A percentile compares a stretch with the other conserved stretches of the same genome.
Evolutionary conservation across 164 flowering plant genomes (phyloP).

Genomic region (Euptelea pleiosperma): DNA sequence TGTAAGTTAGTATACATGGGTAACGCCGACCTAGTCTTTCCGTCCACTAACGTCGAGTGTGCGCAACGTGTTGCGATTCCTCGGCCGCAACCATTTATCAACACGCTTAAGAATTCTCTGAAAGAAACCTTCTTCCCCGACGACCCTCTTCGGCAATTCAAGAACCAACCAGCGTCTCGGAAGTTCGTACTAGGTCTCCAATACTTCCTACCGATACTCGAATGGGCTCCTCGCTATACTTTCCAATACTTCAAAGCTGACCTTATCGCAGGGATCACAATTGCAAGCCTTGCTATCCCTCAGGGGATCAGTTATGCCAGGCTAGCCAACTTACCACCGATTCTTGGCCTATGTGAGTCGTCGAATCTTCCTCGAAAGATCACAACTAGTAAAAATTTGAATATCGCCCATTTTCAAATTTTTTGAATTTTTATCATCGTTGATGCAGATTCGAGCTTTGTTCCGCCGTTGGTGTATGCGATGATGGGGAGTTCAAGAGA

Average conservation of each 20-base stretch:
- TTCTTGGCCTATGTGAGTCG: conserved; percentile 69
- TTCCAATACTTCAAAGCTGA: conserved; percentile 51
- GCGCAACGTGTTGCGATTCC: conserved; percentile 38
- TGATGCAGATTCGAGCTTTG: conserved; percentile 64
- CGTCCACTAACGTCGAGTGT: conserved; percentile 10
- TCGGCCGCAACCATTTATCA: conserved; percentile 44
- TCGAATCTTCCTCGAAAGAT: too few relatives aligned
- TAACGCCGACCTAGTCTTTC: conserved; percentile 17
- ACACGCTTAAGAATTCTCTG: conserved; percentile 28
- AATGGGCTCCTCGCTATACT: conserved; percentile 69
- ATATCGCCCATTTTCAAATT: not conserved
- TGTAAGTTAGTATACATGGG: too few relatives aligned
- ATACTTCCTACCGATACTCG: conserved; percentile 58
- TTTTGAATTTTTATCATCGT: not conserved
- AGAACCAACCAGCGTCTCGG: conserved; percentile 31
- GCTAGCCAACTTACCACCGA: conserved; percentile 61
- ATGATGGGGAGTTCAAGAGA: conserved; percentile 71
- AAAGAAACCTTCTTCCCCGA: conserved; percentile 77
- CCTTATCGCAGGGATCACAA: conserved; percentile 70
- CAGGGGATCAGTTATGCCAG: conserved; percentile 82
- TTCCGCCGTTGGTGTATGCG: conserved; percentile 71
- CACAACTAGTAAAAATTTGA: too few relatives aligned
- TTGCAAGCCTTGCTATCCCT: conserved; percentile 77
- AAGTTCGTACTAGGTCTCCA: conserved; percentile 39
- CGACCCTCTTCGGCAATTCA: conserved; percentile 60